Conservation (phyloP, 208 protist species). For the Wallacemonas sp. region DNA sequence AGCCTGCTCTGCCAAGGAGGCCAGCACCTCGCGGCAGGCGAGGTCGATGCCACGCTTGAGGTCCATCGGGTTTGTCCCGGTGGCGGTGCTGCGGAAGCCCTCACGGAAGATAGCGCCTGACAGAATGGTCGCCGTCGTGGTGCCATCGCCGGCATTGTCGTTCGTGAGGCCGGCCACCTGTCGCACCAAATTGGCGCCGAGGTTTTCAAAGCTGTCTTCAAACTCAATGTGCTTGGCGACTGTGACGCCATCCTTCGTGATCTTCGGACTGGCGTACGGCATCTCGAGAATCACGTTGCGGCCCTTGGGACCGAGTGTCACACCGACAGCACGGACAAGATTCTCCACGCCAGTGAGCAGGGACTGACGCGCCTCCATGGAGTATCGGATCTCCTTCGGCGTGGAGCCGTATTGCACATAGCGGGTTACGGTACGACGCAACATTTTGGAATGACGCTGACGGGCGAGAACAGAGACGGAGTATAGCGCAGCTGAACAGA, state of each 20-base stretch:
- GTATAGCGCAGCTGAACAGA: slow-evolving; percentile 3
- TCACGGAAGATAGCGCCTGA: slow-evolving; percentile 97
- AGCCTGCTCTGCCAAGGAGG: slow-evolving; percentile 92
- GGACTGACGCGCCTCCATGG: slow-evolving; percentile 90
- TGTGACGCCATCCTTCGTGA: slow-evolving; percentile 99
- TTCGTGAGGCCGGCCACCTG: slow-evolving; percentile 97
- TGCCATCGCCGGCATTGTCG: slow-evolving; percentile 98
- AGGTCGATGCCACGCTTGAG: slow-evolving; percentile 99
- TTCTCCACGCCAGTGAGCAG: slow-evolving; percentile 96
- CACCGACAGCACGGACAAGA: slow-evolving; percentile 96
- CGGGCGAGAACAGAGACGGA: background rate
- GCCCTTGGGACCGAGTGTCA: slow-evolving; percentile 99
- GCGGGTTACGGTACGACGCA: slow-evolving; percentile 28
- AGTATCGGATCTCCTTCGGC: slow-evolving; percentile 97
- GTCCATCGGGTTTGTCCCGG: slow-evolving; percentile 99
- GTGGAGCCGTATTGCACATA: slow-evolving; percentile 84
- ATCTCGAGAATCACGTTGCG: slow-evolving; percentile 99
- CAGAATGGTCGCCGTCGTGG: slow-evolving; percentile 99
- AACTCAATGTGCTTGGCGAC: slow-evolving; percentile 99
- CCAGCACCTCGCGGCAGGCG: slow-evolving; percentile 93
- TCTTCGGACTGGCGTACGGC: slow-evolving; percentile 97
- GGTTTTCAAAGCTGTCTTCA: slow-evolving; percentile 97
- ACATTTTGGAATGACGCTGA: slow-evolving; percentile 19
- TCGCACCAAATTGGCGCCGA: slow-evolving; percentile 97
- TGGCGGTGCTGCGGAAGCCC: slow-evolving; percentile 97